Evolutionary conservation across 129 eudicot species (phyloP), one percentile per base, ranked within the genome.

Genomic region (Chrysanthemum makinoi): DNA sequence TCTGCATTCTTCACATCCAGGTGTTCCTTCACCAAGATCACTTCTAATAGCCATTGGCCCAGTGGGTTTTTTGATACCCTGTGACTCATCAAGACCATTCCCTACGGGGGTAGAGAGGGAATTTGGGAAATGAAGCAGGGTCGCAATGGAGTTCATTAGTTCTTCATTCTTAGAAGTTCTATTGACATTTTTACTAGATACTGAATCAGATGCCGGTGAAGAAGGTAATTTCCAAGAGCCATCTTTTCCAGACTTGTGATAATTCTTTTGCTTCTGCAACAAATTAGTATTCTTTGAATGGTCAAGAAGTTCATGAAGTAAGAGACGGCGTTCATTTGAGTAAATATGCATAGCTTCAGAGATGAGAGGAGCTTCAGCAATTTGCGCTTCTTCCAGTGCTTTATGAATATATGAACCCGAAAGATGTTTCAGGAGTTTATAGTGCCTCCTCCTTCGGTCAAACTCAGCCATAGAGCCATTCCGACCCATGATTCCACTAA

Each of bases 1-100:
- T 80, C 87, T 87, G 72, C 99, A 95, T 81, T 95, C 99, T 82
- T 95, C 97, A 66, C 99, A 95, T 49, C 89, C 97, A 26, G 91
- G 91, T 70, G 97, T 81, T 79, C 86, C 96, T 75, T 90, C 98
- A 52, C 82, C 46, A 39, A 39, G 46, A 39, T 39, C 46, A 39
- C 10, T 39, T 39, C 46, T 76, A n/a, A 56, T 18, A 56, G 78
- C 95, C 30, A 43, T 59, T 46, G 78, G 78, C 62, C 80, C 84
- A 24, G 53, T 44, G 54, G 87, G 30, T 72, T 78, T 76, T 74
- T 88, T 86, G 33, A 56, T 48, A 57, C 68, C 79, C 66, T 78
- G 90, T 20, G 86, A 78, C 56, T 86, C 96, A 51, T 87, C 97
- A 69, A 75, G 56, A 19, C 80, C 87, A 3, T 82, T 62, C 13